Conservation (phyloP, 2,329 filamentous ascomycete species). For the Fusarium sp. region DNA sequence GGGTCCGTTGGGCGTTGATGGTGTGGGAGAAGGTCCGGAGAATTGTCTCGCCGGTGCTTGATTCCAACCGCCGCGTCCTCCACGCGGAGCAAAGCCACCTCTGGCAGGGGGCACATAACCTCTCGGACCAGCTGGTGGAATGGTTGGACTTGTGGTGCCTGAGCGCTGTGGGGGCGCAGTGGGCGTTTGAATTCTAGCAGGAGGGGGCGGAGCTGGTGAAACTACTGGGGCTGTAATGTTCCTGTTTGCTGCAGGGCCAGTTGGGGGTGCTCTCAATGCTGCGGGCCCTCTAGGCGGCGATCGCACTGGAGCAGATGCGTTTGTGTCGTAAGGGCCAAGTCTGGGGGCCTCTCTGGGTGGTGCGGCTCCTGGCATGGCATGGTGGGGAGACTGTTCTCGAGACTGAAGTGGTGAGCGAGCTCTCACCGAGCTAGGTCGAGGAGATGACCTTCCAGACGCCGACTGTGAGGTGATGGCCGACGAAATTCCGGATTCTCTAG, state of each 20-base stretch:
- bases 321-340: constrained; percentile 46
- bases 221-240: constrained; percentile 55
- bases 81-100: constrained; percentile 59
- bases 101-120: constrained; percentile 62
- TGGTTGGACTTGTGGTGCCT: constrained; percentile 59
- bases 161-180: constrained; percentile 51
- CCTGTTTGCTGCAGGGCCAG: constrained; percentile 55
- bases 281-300: constrained; percentile 69
- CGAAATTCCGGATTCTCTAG: constrained; percentile 62
- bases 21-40: constrained; percentile 52
- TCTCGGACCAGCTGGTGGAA: constrained; percentile 66
- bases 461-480: constrained; percentile 64
- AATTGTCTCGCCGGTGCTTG: constrained; percentile 51
- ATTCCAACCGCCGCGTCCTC: constrained; percentile 61
- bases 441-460: constrained; percentile 64
- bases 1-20: constrained; percentile 56
- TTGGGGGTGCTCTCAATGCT: constrained; percentile 64
- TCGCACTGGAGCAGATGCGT: constrained; percentile 47
- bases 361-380: constrained; percentile 39
- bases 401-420: constrained; percentile 60
- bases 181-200: constrained; percentile 52
- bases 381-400: constrained; percentile 55
- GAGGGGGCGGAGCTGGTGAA: constrained; percentile 51
- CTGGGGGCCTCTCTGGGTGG: constrained; percentile 48
- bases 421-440: constrained; percentile 61